Evolutionary conservation across 2,329 filamentous ascomycete species (phyloP), one percentile per base, ranked within the genome.

Genomic region (Colletotrichum somersetense): DNA sequence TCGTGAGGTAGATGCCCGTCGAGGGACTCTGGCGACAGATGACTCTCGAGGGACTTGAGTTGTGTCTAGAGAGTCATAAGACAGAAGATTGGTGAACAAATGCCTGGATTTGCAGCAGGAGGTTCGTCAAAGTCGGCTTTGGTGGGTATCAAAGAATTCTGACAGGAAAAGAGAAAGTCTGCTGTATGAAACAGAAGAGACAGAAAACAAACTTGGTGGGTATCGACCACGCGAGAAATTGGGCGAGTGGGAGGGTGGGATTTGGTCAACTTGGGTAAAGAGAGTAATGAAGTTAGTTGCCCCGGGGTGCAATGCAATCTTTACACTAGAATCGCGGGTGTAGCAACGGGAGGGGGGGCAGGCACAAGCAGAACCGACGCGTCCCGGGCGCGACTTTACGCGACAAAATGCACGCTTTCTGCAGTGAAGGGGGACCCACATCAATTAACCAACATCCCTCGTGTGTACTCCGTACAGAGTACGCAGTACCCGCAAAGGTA

Each of bases 371-470:
- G 44, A 55, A 52, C 56, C 57, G 62, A 72, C 73, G 73, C 73
- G 73, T 70, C 26, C n/a, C 8, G 4, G 59, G 57, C 73, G 73
- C 73, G 73, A 63, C 65, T 72, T 71, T 69, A 75, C 73, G 73
- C 73, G 73, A 74, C 62, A 44, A 20, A 20, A 35, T 53, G 67
- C 71, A 64, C 66, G 63, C 67, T 68, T 46, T 66, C 35, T 44
- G 33, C 30, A 23, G 53, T 33, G 14, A 55, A 57, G 44, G 53
- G 5, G n/a, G 59, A 16, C 52, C 56, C 65, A 67, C 50, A 35
- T 74, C 73, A 74, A 74, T 74, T 74, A 75, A 75, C 61, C 23
- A 63, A 20, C 38, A 55, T 55, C 26, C 38, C n/a, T 50, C 44
- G 20, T 26, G 30, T 30, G 30, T 5, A 30, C 30, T 26, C 26